Base-by-base conservation (phyloP, 2,329 filamentous ascomycete genomes). In the Truncatella angustata region DNA sequence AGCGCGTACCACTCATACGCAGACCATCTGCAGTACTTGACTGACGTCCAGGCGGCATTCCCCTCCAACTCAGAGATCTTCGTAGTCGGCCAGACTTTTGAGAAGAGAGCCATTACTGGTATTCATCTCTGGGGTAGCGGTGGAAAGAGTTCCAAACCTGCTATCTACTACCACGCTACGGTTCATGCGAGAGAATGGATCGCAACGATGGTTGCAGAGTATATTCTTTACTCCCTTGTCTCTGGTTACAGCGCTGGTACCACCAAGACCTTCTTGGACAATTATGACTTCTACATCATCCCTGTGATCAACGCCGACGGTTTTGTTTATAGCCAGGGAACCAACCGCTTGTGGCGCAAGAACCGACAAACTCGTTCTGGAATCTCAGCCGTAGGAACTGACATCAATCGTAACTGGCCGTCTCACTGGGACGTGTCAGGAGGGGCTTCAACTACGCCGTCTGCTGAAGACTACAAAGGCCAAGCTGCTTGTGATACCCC, bases 261-360 rank as follows among this genome's bases (percentile, higher is more conserved):
- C 4, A 66, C 74, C 5, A 71, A 69, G 30, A 63, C 66, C 4
- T 76, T 77, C 57, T 70, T 84, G 35, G 72, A 84, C 62, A 76
- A 73, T 35, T 84, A 81, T 58, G 80, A 84, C 62, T 84, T 80
- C 58, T 83, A 80, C 63, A 76, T 84, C 57, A 69, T 80, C 50
- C 77, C 78, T 1, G 68, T 80, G 43, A 75, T 78, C 35, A 81
- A 81, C 58, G 77, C 78, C 2, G 77, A 80, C 54, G 76, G 72
- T 47, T 81, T 81, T 56, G 70, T 75, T 12, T 80, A 77, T 63
- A 73, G 73, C 1, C 77, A 81, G 56, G 77, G 71, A 2, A 73
- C 63, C 4, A 63, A 79, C 60, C 73, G 78, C 20, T 66, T 80
- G 30, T 81, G 78, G 78, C 73, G 78, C 40, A 81, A 81, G 64